Percentiles rank a stretch among this genome's conserved stretches.
Conservation (phyloP, 1,139 yeast genomes). For the Entelexis sorbosivorans region DNA sequence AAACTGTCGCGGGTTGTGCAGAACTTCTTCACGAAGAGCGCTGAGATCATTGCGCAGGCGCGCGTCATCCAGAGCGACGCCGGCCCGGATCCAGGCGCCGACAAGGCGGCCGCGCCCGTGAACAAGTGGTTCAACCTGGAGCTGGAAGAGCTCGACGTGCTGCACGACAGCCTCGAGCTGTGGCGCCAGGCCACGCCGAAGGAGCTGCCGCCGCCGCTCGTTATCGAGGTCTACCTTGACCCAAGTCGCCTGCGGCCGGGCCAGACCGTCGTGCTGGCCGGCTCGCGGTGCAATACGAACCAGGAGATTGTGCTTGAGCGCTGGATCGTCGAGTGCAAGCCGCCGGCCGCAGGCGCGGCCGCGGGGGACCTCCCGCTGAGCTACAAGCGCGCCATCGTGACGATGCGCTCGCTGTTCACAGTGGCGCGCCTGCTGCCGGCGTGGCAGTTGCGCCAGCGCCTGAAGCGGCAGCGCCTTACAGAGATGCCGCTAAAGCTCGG, state of each 20-base stretch:
- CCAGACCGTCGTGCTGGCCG: slow-evolving; percentile 53
- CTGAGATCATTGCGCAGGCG: slow-evolving; percentile 46
- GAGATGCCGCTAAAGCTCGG: slow-evolving; percentile 39
- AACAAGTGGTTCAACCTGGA: slow-evolving; percentile 52
- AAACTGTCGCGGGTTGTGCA: slow-evolving; percentile 26
- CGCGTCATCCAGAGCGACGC: slow-evolving; percentile 24
- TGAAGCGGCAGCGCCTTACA: slow-evolving; percentile 33
- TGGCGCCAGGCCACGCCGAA: slow-evolving; percentile 41
- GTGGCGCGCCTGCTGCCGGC: slow-evolving; percentile 61
- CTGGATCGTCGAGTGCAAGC: slow-evolving; percentile 75
- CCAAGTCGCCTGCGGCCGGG: slow-evolving; percentile 48
- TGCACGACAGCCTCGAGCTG: slow-evolving; percentile 46
- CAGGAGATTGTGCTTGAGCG: slow-evolving; percentile 82
- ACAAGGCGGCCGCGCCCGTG: slow-evolving; percentile 8
- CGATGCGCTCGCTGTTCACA: slow-evolving; percentile 65
- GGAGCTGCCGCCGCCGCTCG: slow-evolving; percentile 54
- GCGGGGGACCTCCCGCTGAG: slow-evolving; percentile 48
- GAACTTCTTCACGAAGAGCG: slow-evolving; percentile 62
- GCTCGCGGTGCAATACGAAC: slow-evolving; percentile 39
- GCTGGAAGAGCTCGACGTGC: slow-evolving; percentile 38
- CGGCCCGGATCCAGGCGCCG: neutral
- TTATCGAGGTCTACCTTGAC: slow-evolving; percentile 75
- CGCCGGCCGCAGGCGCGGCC: slow-evolving; percentile 2
- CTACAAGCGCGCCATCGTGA: slow-evolving; percentile 62
- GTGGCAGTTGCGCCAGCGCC: slow-evolving; percentile 42